Conservation (phyloP, 164 flowering plant species). For the Buxus sempervirens region DNA sequence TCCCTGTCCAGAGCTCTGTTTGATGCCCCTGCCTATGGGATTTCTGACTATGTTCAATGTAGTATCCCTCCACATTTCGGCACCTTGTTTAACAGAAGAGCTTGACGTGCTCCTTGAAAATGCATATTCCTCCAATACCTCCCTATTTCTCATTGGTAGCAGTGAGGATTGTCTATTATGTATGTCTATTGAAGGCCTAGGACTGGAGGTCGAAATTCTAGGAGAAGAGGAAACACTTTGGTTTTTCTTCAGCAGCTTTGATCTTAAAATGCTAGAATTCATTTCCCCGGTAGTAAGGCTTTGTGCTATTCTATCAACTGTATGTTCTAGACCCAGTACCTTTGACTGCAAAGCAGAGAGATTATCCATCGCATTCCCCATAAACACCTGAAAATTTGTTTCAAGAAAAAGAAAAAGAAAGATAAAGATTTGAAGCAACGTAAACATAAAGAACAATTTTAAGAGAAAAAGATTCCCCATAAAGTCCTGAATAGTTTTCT, state of each 20-base stretch:
- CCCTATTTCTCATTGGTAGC: slow-evolving; percentile 29
- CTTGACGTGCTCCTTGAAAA: slow-evolving; percentile 30
- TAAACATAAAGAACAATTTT: neutral
- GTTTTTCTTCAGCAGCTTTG: slow-evolving; percentile 38
- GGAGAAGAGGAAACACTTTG: slow-evolving; percentile 46
- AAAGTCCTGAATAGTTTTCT: slow-evolving; percentile 46
- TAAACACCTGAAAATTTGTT: slow-evolving; percentile 46
- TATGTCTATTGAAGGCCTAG: slow-evolving; percentile 62
- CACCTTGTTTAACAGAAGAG: slow-evolving; percentile 30
- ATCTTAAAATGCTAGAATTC: slow-evolving; percentile 28
- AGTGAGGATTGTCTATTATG: slow-evolving; percentile 31
- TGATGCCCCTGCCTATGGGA: slow-evolving; percentile 22
- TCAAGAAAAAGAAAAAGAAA: neutral
- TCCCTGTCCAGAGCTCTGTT: slow-evolving; percentile 26
- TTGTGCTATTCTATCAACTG: slow-evolving; percentile 48
- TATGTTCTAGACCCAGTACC: slow-evolving; percentile 58
- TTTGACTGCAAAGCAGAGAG: slow-evolving; percentile 64
- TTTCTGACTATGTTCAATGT: slow-evolving; percentile 28
- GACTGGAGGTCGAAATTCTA: slow-evolving; percentile 55
- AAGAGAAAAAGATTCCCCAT: no score
- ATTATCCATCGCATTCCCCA: slow-evolving; percentile 52
- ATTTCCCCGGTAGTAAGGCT: slow-evolving; percentile 31
- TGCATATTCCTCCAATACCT: slow-evolving; percentile 42
- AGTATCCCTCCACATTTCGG: slow-evolving; percentile 38
- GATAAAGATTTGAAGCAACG: neutral